Evolutionary conservation across 257 asterid genomes (phyloP).

Genomic region (Nicotiana sylvestris): DNA sequence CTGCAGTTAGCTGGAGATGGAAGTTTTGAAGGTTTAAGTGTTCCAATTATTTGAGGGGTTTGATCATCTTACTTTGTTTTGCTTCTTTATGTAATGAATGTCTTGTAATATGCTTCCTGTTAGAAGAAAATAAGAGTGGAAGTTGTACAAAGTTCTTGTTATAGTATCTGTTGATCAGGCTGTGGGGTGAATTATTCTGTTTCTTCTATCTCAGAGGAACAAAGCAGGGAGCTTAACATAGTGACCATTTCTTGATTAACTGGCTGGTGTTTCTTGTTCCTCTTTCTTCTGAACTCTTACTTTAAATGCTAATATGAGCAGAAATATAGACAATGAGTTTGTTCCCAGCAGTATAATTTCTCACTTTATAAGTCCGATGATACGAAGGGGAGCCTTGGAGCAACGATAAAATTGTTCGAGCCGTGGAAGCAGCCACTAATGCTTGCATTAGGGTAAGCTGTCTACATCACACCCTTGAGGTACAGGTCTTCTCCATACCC

Average conservation of each 20-base stretch:
- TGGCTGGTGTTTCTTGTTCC: not conserved
- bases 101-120: not conserved
- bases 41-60: not conserved
- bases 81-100: not conserved
- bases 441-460: no score
- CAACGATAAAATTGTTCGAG: no score
- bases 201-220: not conserved
- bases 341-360: not conserved
- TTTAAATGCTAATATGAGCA: not conserved
- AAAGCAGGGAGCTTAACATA: not conserved
- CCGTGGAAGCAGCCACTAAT: no score
- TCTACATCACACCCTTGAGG: no score
- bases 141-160: not conserved
- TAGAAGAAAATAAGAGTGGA: not conserved
- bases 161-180: not conserved
- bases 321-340: not conserved
- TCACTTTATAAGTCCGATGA: not conserved
- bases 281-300: not conserved
- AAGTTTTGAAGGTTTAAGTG: not conserved
- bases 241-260: not conserved
- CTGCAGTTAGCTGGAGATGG: not conserved
- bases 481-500: no score
- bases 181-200: not conserved
- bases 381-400: no score
- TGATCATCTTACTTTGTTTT: conserved; percentile 4